phyloP scores from a whole-genome alignment of 140 eudicot species.

The Ambrosia hybrid region DNA sequence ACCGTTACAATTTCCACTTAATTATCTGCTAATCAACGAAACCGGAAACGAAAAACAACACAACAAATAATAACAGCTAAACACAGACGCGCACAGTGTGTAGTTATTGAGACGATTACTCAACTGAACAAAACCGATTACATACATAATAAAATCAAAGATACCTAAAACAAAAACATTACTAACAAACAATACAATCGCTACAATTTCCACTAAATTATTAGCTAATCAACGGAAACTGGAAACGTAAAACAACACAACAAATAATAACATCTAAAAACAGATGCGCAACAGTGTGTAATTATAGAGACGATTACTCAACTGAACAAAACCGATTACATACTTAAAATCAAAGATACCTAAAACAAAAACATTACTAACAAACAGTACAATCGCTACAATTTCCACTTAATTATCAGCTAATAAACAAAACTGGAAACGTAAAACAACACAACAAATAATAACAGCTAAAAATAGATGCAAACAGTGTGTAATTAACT shows the following conservation, averaged over 20 bases:
- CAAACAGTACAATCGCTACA: too few species aligned
- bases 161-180: slow-evolving; percentile 3
- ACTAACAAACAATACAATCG: neutral
- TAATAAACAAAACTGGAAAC: neutral
- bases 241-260: neutral
- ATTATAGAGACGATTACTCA: too few species aligned
- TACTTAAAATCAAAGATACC: too few species aligned
- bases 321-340: too few species aligned
- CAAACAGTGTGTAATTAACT: neutral
- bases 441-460: neutral
- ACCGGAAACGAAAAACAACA: too few species aligned
- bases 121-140: too few species aligned
- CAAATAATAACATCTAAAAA: neutral
- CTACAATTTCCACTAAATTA: neutral
- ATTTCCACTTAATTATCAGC: neutral
- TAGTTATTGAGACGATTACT: too few species aligned
- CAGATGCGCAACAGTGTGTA: neutral
- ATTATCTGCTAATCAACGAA: neutral
- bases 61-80: neutral
- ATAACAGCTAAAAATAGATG: slow-evolving; percentile 2
- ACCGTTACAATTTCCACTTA: slow-evolving; percentile 5
- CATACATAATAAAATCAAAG: neutral
- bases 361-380: too few species aligned
- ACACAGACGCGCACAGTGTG: neutral
- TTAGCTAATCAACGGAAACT: neutral